Conservation (phyloP, 495 filamentous ascomycete genomes). For the Hyphodiscus hymeniophilus region DNA sequence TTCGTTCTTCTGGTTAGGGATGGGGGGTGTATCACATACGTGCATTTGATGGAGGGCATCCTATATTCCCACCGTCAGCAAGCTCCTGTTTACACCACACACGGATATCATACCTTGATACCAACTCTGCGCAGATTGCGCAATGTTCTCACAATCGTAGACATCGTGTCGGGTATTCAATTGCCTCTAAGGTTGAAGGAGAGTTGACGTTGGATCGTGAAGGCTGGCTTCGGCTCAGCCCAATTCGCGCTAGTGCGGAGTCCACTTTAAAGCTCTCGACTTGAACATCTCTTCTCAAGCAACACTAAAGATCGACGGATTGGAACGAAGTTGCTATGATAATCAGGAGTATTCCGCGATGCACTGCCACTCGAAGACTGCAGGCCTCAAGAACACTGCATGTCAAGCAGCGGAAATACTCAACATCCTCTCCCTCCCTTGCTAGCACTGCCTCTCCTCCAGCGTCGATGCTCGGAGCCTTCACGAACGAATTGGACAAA, state of each 20-base stretch:
- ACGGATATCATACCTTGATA: conserved; percentile 55
- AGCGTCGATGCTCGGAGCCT: conserved; percentile 49
- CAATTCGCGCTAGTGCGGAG: conserved; percentile 11
- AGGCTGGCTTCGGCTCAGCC: conserved; percentile 8
- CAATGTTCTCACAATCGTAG: conserved; percentile 79
- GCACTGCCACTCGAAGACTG: conserved; percentile 16
- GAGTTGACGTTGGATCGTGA: conserved; percentile 9
- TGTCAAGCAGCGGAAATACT: conserved; percentile 19
- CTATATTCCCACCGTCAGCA: conserved; percentile 35
- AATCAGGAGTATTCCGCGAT: conserved; percentile 19
- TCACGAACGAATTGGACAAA: conserved; percentile 76
- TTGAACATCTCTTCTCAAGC: conserved; percentile 2
- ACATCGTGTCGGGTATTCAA: conserved; percentile 55
- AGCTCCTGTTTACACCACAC: background rate
- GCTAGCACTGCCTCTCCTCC: conserved; percentile 22
- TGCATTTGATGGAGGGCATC: conserved; percentile 89
- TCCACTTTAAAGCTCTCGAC: background rate
- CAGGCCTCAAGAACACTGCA: conserved; percentile 14
- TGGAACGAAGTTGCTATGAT: conserved; percentile 16
- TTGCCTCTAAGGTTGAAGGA: conserved; percentile 15
- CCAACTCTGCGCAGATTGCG: conserved; percentile 81
- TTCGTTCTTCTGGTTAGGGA: conserved; percentile 1
- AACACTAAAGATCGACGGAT: background rate
- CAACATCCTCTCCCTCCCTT: conserved; percentile 29
- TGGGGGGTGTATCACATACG: conserved; percentile 44